phyloP scores from a whole-genome alignment of 768 basidiomycete species.

The Lactarius sp. region DNA sequence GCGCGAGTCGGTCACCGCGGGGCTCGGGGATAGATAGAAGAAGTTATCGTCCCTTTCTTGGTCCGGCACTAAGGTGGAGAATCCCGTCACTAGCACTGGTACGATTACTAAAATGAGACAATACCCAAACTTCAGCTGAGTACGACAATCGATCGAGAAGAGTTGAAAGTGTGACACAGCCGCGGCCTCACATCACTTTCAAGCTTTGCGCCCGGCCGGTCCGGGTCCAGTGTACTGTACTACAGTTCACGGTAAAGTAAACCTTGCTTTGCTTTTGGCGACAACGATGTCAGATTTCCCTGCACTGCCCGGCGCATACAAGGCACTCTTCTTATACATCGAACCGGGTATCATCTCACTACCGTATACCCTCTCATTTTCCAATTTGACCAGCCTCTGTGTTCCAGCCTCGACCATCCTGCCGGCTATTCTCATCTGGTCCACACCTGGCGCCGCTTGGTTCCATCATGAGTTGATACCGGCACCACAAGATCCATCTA shows the following conservation, averaged over 20 bases:
- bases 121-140: too few relatives aligned
- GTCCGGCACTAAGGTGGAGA: not conserved
- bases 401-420: slow-evolving; percentile 46
- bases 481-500: slow-evolving; percentile 32
- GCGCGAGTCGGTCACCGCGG: not conserved
- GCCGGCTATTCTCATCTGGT: slow-evolving; percentile 49
- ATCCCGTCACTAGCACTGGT: not conserved
- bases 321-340: slow-evolving; percentile 55
- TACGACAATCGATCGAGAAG: too few relatives aligned
- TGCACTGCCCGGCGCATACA: slow-evolving; percentile 60
- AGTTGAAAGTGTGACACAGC: too few relatives aligned
- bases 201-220: too few relatives aligned
- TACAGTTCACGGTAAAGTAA: too few relatives aligned
- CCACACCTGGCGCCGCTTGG: slow-evolving; percentile 58
- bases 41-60: not conserved
- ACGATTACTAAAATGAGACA: not conserved
- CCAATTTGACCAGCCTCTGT: not conserved
- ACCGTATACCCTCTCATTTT: not conserved
- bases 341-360: slow-evolving; percentile 47
- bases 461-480: slow-evolving; percentile 65
- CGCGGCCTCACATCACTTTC: too few relatives aligned
- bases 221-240: too few relatives aligned
- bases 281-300: slow-evolving; percentile 39
- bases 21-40: not conserved
- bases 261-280: not conserved